Conservation (phyloP, 805 yeast genomes). For the Saccharomycopsis fibuligera region DNA sequence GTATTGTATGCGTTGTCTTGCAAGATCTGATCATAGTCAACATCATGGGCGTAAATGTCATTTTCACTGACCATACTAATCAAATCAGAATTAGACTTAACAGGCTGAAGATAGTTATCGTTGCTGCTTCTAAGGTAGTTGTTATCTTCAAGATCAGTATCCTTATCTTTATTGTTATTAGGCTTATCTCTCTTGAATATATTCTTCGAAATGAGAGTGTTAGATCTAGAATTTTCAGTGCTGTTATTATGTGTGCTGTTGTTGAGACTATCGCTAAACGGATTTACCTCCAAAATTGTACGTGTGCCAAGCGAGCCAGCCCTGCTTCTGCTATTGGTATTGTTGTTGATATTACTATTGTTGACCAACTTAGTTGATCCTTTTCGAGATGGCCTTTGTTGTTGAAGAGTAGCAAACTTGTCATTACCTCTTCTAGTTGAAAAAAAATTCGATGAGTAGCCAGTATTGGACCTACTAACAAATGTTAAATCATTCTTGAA, state of each 20-base stretch:
- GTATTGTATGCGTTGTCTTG: slow-evolving; percentile 4
- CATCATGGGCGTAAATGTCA: slow-evolving; percentile 11
- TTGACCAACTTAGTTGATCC: neutral
- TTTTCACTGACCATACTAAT: slow-evolving; percentile 14
- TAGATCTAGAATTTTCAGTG: neutral
- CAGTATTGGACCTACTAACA: neutral
- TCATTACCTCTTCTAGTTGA: neutral
- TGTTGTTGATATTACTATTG: neutral
- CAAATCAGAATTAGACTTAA: slow-evolving; percentile 11
- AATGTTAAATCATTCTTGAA: neutral
- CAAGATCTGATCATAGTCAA: slow-evolving; percentile 14
- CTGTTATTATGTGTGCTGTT: no score
- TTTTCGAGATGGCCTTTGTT: no score
- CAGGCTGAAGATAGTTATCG: neutral
- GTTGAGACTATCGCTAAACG: neutral
- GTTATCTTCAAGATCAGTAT: neutral
- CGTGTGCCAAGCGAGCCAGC: no score
- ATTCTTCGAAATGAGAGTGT: neutral
- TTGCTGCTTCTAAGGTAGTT: neutral
- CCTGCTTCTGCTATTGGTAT: neutral
- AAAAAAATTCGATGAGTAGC: neutral
- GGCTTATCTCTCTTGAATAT: neutral
- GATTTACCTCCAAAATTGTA: no score
- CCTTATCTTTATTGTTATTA: neutral
- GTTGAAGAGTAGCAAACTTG: no score